These are phyloP conservation scores for Datura wrightii DNA, from an alignment of 257 asterid genomes.

Conservation along the genomic window DNA sequence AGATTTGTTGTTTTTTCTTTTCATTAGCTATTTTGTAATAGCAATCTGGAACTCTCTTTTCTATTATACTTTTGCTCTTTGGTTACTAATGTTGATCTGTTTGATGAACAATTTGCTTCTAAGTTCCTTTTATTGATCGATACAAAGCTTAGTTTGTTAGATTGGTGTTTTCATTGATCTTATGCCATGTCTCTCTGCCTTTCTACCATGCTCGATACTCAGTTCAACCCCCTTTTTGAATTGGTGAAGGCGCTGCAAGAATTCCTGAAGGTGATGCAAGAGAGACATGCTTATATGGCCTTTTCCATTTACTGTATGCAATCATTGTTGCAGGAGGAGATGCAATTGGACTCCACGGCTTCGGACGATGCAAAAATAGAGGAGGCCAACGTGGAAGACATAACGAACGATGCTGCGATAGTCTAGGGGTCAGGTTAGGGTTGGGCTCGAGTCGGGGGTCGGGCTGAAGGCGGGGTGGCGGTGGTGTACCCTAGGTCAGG, in stretches of 20 bases:
- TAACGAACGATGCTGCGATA: too few species aligned
- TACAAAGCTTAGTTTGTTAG: not conserved
- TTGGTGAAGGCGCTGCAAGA: not conserved
- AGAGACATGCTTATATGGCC: too few species aligned
- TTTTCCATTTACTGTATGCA: too few species aligned
- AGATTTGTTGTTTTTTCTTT: not conserved
- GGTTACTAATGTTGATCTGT: not conserved
- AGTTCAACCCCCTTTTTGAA: not conserved
- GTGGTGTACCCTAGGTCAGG: too few species aligned
- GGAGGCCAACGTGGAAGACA: too few species aligned
- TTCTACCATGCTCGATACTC: not conserved
- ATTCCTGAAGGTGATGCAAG: not conserved
- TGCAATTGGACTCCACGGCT: too few species aligned
- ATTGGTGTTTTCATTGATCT: not conserved
- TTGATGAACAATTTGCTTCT: not conserved
- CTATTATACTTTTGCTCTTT: not conserved
- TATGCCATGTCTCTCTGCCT: not conserved
- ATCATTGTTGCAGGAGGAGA: too few species aligned
- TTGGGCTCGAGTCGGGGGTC: too few species aligned
- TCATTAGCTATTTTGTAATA: not conserved
- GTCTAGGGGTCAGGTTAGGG: too few species aligned
- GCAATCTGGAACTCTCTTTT: not conserved
- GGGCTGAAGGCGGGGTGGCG: too few species aligned
- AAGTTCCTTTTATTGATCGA: not conserved
- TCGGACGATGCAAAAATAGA: too few species aligned